A percentile compares a stretch with the other conserved stretches of the same genome.
Evolutionary conservation across 768 basidiomycete genomes (phyloP).

Genomic region (Lactarius psammicola): DNA sequence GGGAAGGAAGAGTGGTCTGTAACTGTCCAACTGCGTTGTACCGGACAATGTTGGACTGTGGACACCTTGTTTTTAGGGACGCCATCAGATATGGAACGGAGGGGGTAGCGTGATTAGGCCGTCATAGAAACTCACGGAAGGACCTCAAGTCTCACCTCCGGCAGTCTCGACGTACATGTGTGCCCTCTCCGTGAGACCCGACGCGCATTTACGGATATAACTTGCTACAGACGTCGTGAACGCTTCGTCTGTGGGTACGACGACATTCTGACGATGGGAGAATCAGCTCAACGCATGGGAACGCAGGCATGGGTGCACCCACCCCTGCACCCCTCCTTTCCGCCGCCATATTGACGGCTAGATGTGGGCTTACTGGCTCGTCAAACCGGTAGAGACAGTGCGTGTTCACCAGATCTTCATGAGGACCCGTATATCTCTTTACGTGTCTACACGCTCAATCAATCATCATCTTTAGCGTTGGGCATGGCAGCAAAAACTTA

Average conservation of each 20-base stretch:
- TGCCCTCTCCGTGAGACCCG: slow-evolving; percentile 33
- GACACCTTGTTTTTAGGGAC: slow-evolving; percentile 56
- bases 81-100: slow-evolving; percentile 16
- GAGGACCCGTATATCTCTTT: slow-evolving; percentile 46
- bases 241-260: slow-evolving; percentile 60
- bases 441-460: slow-evolving; percentile 55
- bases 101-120: slow-evolving; percentile 9
- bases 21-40: slow-evolving; percentile 79
- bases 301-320: slow-evolving; percentile 1
- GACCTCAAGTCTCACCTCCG: slow-evolving; percentile 63
- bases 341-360: slow-evolving; percentile 63
- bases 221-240: slow-evolving; percentile 63
- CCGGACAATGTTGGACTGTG: slow-evolving; percentile 88
- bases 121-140: slow-evolving; percentile 19
- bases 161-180: slow-evolving; percentile 92
- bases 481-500: slow-evolving; percentile 33
- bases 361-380: slow-evolving; percentile 91
- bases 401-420: slow-evolving; percentile 46
- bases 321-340: slow-evolving; percentile 37
- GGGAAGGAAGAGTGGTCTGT: slow-evolving; percentile 84
- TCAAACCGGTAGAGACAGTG: slow-evolving; percentile 81
- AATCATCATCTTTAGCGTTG: slow-evolving; percentile 9
- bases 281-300: slow-evolving; percentile 1
- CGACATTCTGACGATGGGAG: slow-evolving; percentile 7
- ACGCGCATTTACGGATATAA: slow-evolving; percentile 58